A percentile compares a stretch with the other conserved stretches of the same genome.
These are phyloP conservation scores for Symbiodinium natans DNA, from an alignment of 73 alveolate genomes.

Conservation along the genomic window DNA sequence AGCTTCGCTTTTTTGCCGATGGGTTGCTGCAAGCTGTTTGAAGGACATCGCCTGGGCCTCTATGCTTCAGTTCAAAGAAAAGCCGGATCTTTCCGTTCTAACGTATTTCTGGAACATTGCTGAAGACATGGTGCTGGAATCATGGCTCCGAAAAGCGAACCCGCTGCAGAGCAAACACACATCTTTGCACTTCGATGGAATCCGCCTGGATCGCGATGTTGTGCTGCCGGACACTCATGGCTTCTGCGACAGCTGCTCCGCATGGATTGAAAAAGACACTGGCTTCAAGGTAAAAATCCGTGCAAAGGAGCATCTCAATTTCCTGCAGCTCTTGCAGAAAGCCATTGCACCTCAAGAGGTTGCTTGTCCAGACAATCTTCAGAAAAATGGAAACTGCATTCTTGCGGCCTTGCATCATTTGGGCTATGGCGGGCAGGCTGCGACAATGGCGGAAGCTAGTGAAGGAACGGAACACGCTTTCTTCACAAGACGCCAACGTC, in stretches of 20 bases:
- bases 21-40: neutral
- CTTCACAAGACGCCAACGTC: too few species aligned
- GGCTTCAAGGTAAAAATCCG: neutral
- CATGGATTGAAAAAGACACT: too few species aligned
- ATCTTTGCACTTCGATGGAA: constrained; percentile 11
- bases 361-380: too few species aligned
- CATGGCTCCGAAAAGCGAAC: neutral
- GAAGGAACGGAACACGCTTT: too few species aligned
- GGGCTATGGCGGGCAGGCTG: too few species aligned
- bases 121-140: neutral
- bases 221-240: too few species aligned
- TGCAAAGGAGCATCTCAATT: neutral
- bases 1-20: neutral
- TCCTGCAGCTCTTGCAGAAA: too few species aligned
- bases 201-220: neutral
- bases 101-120: neutral
- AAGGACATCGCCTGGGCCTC: neutral
- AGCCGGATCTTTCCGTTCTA: neutral
- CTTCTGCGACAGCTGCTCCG: too few species aligned
- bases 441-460: too few species aligned
- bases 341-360: too few species aligned
- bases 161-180: neutral
- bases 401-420: too few species aligned
- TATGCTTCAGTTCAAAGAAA: neutral
- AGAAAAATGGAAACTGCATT: too few species aligned